These are phyloP conservation scores for Angophora floribunda DNA, from an alignment of 345 rosid species.

Conservation along the genomic window DNA sequence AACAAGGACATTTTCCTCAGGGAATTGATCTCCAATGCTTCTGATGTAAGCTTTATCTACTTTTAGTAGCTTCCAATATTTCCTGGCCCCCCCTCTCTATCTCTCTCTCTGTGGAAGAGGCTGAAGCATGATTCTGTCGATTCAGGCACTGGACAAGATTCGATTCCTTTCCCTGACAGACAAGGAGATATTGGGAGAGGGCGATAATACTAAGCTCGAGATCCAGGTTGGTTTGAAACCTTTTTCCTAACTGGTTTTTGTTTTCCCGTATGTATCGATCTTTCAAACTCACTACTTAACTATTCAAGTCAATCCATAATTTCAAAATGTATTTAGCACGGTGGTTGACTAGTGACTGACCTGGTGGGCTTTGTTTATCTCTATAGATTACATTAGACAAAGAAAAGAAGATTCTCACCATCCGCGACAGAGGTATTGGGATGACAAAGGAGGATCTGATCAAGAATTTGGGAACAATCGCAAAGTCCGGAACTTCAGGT, in stretches of 20 bases:
- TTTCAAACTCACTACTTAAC: neutral
- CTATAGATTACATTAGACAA: slow-evolving; percentile 91
- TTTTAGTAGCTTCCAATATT: neutral
- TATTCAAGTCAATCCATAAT: neutral
- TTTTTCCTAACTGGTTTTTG: neutral
- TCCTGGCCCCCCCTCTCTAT: neutral
- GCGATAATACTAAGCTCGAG: slow-evolving; percentile 84
- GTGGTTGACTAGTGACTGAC: neutral
- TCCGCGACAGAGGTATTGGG: slow-evolving; percentile 96
- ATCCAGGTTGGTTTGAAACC: slow-evolving; percentile 54
- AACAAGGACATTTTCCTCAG: slow-evolving; percentile 97
- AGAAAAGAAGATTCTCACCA: slow-evolving; percentile 68
- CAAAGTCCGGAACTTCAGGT: slow-evolving; percentile 99
- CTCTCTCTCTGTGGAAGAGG: neutral
- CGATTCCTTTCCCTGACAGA: slow-evolving; percentile 94
- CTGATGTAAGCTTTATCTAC: slow-evolving; percentile 55
- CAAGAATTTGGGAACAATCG: slow-evolving; percentile 97
- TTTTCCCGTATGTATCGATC: neutral
- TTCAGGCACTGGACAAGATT: slow-evolving; percentile 89
- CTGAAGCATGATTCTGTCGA: neutral
- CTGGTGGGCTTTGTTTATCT: neutral
- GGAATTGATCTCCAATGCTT: slow-evolving; percentile 96
- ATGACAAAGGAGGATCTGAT: slow-evolving; percentile 97
- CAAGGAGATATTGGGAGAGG: slow-evolving; percentile 89
- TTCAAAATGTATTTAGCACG: neutral